These are phyloP conservation scores for Letharia lupina DNA, from an alignment of 495 filamentous ascomycete genomes.

Conservation along the genomic window DNA sequence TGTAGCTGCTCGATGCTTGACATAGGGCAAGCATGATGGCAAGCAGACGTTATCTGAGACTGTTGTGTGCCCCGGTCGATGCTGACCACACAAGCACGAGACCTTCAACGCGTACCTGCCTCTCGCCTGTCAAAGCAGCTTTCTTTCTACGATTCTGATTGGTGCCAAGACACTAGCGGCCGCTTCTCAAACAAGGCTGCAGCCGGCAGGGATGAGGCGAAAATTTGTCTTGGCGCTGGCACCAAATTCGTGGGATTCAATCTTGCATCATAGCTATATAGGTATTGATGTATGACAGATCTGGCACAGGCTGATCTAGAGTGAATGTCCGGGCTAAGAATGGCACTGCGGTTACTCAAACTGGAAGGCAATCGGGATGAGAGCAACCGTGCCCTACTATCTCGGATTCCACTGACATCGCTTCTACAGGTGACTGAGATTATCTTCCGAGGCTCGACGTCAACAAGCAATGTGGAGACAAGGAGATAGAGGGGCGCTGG, in stretches of 20 bases:
- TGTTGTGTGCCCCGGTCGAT: background rate
- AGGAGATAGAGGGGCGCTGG: too few species aligned
- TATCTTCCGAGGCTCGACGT: too few species aligned
- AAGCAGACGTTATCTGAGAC: background rate
- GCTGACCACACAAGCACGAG: background rate
- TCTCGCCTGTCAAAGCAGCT: background rate
- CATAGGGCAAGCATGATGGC: conserved; percentile 5
- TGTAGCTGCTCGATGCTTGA: conserved; percentile 2
- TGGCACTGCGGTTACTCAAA: too few species aligned
- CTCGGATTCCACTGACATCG: too few species aligned
- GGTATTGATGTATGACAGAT: too few species aligned
- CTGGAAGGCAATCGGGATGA: too few species aligned
- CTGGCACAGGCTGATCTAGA: too few species aligned
- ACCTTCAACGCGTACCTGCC: background rate
- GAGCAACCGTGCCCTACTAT: too few species aligned
- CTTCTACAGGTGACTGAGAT: too few species aligned
- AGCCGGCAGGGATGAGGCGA: background rate
- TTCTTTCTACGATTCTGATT: background rate
- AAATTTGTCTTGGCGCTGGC: background rate
- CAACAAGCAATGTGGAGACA: too few species aligned
- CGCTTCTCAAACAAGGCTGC: background rate
- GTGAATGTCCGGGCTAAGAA: too few species aligned
- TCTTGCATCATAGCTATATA: too few species aligned
- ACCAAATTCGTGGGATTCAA: background rate
- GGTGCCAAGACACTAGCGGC: background rate